phyloP scores from a whole-genome alignment of 139 green algal species.

The Chara braunii region DNA sequence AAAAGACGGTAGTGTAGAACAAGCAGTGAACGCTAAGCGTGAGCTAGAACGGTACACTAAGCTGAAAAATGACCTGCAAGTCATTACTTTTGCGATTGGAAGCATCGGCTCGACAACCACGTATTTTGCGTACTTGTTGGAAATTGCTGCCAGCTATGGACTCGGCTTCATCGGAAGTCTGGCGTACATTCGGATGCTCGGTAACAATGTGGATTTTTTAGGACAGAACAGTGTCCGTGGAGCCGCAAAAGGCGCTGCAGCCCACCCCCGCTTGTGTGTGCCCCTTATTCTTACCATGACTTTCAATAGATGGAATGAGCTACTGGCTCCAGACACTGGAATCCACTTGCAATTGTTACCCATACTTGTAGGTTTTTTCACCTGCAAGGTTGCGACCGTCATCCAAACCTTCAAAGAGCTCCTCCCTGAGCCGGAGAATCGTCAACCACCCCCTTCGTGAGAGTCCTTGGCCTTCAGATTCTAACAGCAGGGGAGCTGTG shows the following conservation, averaged over 20 bases:
- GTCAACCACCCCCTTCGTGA: not conserved
- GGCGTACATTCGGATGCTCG: slow-evolving; percentile 75
- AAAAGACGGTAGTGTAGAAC: too few species aligned
- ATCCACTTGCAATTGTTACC: slow-evolving; percentile 74
- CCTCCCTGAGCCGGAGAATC: slow-evolving; percentile 1
- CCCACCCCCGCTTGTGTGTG: slow-evolving; percentile 71
- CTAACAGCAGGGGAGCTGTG: too few species aligned
- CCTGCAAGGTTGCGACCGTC: slow-evolving; percentile 71
- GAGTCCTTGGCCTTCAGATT: not conserved
- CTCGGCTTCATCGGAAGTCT: slow-evolving; percentile 68
- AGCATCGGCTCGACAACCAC: not conserved
- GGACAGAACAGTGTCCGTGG: slow-evolving; percentile 16
- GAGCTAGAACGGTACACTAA: not conserved
- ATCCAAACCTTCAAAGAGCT: slow-evolving; percentile 34
- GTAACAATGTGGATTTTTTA: slow-evolving; percentile 63
- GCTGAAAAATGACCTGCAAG: slow-evolving; percentile 9
- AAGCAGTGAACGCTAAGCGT: too few species aligned
- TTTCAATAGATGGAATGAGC: slow-evolving; percentile 65
- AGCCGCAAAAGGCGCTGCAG: slow-evolving; percentile 35
- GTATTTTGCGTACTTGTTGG: slow-evolving; percentile 9
- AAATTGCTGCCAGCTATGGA: slow-evolving; percentile 56
- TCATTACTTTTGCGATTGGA: slow-evolving; percentile 10
- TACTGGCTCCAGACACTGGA: not conserved
- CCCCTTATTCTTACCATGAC: slow-evolving; percentile 72
- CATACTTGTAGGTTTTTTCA: slow-evolving; percentile 92